Evolutionary conservation across 768 basidiomycete species (phyloP).

Genomic region (Polyporus arcularius): DNA sequence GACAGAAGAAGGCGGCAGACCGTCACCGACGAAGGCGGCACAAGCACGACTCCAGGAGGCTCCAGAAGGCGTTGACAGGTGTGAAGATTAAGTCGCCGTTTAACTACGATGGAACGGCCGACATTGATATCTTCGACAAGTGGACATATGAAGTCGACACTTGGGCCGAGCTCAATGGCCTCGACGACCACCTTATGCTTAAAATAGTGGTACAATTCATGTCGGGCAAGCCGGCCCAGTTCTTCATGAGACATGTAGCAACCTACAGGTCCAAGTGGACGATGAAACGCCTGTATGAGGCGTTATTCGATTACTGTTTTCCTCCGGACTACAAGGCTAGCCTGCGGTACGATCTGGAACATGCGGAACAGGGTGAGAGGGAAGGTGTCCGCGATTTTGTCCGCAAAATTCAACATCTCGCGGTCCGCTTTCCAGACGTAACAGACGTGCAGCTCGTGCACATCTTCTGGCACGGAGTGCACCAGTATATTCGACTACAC

Average conservation of each 20-base stretch:
- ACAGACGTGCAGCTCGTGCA: constrained; percentile 11
- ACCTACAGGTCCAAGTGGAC: constrained; percentile 14
- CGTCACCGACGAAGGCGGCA: too few relatives aligned
- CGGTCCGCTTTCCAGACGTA: constrained; percentile 17
- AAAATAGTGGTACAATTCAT: constrained; percentile 21
- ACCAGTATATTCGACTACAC: constrained; percentile 20
- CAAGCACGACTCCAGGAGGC: too few relatives aligned
- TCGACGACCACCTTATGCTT: constrained; percentile 6
- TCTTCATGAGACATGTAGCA: constrained; percentile 28
- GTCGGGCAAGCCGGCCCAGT: constrained; percentile 11
- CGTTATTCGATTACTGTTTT: constrained; percentile 20
- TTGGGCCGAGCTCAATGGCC: constrained; percentile 16
- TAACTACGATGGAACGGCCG: constrained; percentile 16
- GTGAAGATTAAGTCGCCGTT: constrained; percentile 19
- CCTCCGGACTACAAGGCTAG: constrained; percentile 15
- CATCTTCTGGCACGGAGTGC: constrained; percentile 16
- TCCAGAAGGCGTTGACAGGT: too few relatives aligned
- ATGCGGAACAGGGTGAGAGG: constrained; percentile 2
- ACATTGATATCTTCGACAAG: constrained; percentile 21
- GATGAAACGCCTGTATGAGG: constrained; percentile 10
- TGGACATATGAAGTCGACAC: constrained; percentile 15
- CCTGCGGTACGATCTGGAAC: not conserved
- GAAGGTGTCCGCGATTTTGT: constrained; percentile 19
- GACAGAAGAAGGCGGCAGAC: too few relatives aligned
- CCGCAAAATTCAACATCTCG: constrained; percentile 24